Base-by-base conservation (phyloP, 2,329 filamentous ascomycete species). In the Fusarium dimerum region DNA sequence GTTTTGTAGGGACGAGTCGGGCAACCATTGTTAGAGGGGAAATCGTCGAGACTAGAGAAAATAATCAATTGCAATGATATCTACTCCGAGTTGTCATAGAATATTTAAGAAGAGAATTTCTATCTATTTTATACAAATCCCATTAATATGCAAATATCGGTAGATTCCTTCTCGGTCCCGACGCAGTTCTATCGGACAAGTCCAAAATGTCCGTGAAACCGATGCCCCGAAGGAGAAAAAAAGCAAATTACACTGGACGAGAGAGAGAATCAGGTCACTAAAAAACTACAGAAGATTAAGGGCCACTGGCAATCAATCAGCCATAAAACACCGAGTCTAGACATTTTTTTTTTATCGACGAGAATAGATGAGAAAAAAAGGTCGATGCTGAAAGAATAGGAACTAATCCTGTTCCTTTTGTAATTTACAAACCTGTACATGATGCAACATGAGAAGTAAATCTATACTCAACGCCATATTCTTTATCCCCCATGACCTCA, bases 11-110 rank as follows among this genome's bases (percentile, higher is more conserved):
- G 15, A 26, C 29, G 16, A 55, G 18, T 8, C 42, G 48, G 47
- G 56, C 44, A 29, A 60, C 54, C 62, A 64, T 64, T 13, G 3
- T 45, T 9, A 9, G 5, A 15, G 32, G 32, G 10, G 13, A 15
- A 5, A 10, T 36, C 32, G 11, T 36, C 32, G 9, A 15, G 11
- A 12, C 5, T 36, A 12, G 7, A 26, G 20, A 36, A 36, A 36
- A 36, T 36, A 36, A 36, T 12, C 3, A 12, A 9, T 12, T 36
- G 32, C 32, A 15, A 36, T 36, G 10, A 15, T n/a, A 36, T 40
- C 17, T 15, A 40, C 11, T 32, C 10, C 20, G 42, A 26, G n/a
- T 16, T 20, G n/a, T 13, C 41, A 15, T 36, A 17, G 34, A 34
- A 26, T 7, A 26, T 7, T 5, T 4, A 26, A 26, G 4, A 7